Evolutionary conservation across 2,329 filamentous ascomycete species (phyloP).

Genomic region (Chrysoporthe austroafricana): DNA sequence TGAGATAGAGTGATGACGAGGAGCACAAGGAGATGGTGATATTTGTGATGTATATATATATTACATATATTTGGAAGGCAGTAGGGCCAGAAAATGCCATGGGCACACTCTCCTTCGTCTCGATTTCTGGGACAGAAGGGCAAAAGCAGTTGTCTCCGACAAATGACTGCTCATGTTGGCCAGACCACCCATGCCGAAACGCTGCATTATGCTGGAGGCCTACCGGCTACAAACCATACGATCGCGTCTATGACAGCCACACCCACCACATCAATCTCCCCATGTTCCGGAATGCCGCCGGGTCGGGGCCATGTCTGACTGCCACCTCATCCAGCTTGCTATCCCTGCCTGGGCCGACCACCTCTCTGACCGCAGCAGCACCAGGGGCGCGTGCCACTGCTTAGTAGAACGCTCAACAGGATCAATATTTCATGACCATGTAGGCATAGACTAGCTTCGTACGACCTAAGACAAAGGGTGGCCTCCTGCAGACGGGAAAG

Average conservation of each 20-base stretch:
- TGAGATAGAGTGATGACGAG: background rate
- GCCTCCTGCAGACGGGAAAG: background rate
- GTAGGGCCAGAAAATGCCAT: background rate
- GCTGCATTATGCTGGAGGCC: constrained; percentile 2
- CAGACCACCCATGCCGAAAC: background rate
- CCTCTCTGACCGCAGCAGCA: background rate
- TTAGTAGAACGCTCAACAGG: background rate
- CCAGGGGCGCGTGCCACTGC: background rate
- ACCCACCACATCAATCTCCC: background rate
- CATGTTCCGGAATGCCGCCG: background rate
- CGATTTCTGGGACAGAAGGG: too few relatives aligned
- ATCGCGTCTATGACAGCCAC: background rate
- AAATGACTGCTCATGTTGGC: background rate
- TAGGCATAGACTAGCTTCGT: background rate
- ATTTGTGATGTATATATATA: background rate
- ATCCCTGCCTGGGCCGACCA: background rate
- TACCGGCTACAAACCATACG: background rate
- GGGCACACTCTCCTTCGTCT: too few relatives aligned
- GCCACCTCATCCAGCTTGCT: background rate
- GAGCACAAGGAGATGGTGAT: background rate
- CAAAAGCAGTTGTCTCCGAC: background rate
- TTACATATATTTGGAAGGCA: background rate
- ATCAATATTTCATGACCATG: background rate
- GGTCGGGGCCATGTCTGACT: background rate
- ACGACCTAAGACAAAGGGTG: background rate